phyloP scores from a whole-genome alignment of 129 eudicot species.

The Chrysanthemum seticuspe region DNA sequence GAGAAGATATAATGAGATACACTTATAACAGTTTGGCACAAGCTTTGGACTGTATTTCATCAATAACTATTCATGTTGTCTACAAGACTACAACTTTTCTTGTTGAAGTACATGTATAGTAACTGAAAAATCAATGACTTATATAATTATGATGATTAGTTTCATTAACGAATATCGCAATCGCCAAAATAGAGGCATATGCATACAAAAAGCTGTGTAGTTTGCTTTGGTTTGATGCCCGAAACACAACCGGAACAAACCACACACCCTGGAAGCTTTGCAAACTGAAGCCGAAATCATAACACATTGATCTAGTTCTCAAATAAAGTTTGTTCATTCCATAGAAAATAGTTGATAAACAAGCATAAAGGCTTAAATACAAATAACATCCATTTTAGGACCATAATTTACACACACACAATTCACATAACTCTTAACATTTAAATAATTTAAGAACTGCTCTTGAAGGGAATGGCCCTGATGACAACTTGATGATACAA shows the following conservation, averaged over 20 bases:
- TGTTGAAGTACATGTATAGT: too few relatives aligned
- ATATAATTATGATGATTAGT: too few relatives aligned
- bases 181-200: background rate
- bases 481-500: constrained; percentile 72
- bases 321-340: constrained; percentile 1
- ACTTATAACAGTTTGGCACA: too few relatives aligned
- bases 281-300: constrained; percentile 14
- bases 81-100: too few relatives aligned
- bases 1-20: too few relatives aligned
- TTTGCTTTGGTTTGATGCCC: background rate
- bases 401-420: constrained; percentile 54
- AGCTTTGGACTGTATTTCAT: too few relatives aligned
- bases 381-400: constrained; percentile 27
- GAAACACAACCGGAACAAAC: background rate
- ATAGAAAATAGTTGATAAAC: constrained; percentile 25
- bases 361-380: constrained; percentile 30
- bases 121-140: too few relatives aligned
- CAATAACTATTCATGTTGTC: too few relatives aligned
- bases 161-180: too few relatives aligned
- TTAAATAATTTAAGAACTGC: constrained; percentile 41
- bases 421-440: constrained; percentile 5
- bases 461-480: constrained; percentile 90
- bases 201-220: background rate
- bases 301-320: background rate
- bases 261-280: background rate